Evolutionary conservation across 441 rosid genomes (phyloP).

Genomic region (Eutrema salsugineum): DNA sequence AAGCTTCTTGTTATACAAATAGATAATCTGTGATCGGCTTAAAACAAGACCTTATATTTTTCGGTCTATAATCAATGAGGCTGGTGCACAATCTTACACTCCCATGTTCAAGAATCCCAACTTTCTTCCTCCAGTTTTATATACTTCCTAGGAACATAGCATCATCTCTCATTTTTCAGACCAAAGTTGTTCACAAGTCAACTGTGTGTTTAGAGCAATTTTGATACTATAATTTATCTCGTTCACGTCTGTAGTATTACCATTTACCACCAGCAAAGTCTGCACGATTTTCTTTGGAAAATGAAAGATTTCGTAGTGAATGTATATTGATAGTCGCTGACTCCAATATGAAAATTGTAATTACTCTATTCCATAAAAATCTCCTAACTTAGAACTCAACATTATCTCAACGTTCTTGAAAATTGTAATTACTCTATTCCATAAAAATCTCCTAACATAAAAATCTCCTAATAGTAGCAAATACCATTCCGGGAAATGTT

Average conservation of each 20-base stretch:
- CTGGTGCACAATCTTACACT: constrained; percentile 30
- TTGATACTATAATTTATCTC: too few relatives aligned
- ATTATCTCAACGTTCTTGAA: constrained; percentile 31
- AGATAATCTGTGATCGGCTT: constrained; percentile 6
- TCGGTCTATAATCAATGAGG: not conserved
- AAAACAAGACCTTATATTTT: constrained; percentile 21
- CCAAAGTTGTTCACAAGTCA: too few relatives aligned
- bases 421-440: too few relatives aligned
- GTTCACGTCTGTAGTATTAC: too few relatives aligned
- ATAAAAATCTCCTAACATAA: too few relatives aligned
- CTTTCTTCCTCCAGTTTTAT: constrained; percentile 35
- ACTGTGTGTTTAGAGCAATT: too few relatives aligned
- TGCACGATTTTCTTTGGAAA: too few relatives aligned
- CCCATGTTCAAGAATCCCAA: constrained; percentile 33
- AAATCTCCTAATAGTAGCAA: too few relatives aligned
- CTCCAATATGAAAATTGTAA: constrained; percentile 55
- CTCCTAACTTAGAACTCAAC: constrained; percentile 37
- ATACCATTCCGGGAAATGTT: constrained; percentile 28
- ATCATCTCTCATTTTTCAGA: too few relatives aligned
- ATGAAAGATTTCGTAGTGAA: constrained; percentile 23
- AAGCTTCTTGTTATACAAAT: constrained; percentile 28
- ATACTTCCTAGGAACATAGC: constrained; percentile 20
- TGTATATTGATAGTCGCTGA: constrained; percentile 54
- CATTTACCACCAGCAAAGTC: too few relatives aligned
- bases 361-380: constrained; percentile 29